These are phyloP conservation scores for Zanthoxylum bungeanum DNA, from an alignment of 345 rosid genomes.

Conservation along the genomic window DNA sequence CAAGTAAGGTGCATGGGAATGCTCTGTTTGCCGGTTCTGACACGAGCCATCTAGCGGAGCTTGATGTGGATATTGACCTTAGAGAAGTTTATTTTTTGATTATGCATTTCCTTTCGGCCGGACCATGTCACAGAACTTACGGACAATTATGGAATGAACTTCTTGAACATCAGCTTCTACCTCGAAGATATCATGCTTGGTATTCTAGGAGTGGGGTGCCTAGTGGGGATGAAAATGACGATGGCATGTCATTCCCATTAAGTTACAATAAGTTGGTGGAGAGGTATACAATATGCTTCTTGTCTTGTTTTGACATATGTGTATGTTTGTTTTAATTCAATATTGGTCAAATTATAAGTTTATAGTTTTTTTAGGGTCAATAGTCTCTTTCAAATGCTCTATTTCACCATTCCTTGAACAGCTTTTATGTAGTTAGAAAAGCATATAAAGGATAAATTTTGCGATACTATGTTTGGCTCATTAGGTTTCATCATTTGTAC, in stretches of 20 bases:
- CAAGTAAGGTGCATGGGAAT: slow-evolving; percentile 52
- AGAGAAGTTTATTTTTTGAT: slow-evolving; percentile 88
- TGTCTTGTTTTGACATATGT: slow-evolving; percentile 1
- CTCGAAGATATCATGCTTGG: slow-evolving; percentile 96
- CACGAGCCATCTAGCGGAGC: slow-evolving; percentile 30
- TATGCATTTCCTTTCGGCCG: slow-evolving; percentile 87
- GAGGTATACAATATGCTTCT: slow-evolving; percentile 45
- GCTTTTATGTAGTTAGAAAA: not conserved
- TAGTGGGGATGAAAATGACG: slow-evolving; percentile 70
- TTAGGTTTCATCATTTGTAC: slow-evolving; percentile 26
- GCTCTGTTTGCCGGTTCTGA: slow-evolving; percentile 47
- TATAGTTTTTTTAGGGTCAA: not conserved
- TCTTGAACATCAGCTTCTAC: slow-evolving; percentile 83
- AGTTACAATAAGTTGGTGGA: slow-evolving; percentile 62
- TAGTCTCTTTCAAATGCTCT: not conserved
- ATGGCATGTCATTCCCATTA: slow-evolving; percentile 75
- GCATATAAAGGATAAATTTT: not conserved
- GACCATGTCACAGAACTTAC: slow-evolving; percentile 84
- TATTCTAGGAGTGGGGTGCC: slow-evolving; percentile 74
- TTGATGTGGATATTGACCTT: slow-evolving; percentile 68
- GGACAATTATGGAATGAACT: slow-evolving; percentile 81
- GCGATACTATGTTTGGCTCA: slow-evolving; percentile 6
- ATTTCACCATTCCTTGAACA: not conserved
- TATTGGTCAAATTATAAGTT: not conserved
- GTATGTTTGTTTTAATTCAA: not conserved